Base-by-base conservation (phyloP, 2,329 filamentous ascomycete genomes). In the Calonectria crousiana region DNA sequence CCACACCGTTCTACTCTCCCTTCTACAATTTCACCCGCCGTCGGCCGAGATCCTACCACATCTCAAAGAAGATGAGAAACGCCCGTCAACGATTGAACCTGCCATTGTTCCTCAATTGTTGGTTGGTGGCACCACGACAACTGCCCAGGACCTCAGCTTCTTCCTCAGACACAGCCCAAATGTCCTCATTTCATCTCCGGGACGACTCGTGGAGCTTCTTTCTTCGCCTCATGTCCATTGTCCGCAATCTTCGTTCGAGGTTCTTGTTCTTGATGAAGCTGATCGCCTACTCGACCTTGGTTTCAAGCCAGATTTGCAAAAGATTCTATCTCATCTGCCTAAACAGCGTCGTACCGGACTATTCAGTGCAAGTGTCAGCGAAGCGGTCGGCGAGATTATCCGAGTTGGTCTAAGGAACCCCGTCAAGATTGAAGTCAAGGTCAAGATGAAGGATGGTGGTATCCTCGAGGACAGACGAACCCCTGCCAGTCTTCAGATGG, bases 351-450 rank as follows among this genome's bases (percentile, higher is more conserved):
- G 97, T 64, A 99, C 97, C 0, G 97, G 97, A 0, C 87, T 99
- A 0, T 99, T 98, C 85, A 98, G 95, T 81, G 97, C 97, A 16
- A 97, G 94, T 80, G 94, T 99, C n/a, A 97, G 94, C 79, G 97
- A 98, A 82, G 97, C 97, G 2, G 95, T 99, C 0, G 93, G 96
- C 76, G 95, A 98, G 82, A 94, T 99, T 69, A 95, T 99, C 67
- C 91, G 96, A 44, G 95, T 98, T 10, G 97, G 97, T 26, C 87
- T 98, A 77, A 91, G 97, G 47, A 98, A 99, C 84, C 97, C 97
- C 0, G 96, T 98, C 80, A 97, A 97, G 82, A 95, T 99, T 75
- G 93, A 95, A 14, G 97, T 98, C 67, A 97, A 96, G 80, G 97
- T 99, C 68, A 97, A 96, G 85, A 82, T 92, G 85, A 87, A 91